These are phyloP conservation scores for Zasmidium angulare DNA, from an alignment of 2,329 filamentous ascomycete genomes.

Conservation along the genomic window DNA sequence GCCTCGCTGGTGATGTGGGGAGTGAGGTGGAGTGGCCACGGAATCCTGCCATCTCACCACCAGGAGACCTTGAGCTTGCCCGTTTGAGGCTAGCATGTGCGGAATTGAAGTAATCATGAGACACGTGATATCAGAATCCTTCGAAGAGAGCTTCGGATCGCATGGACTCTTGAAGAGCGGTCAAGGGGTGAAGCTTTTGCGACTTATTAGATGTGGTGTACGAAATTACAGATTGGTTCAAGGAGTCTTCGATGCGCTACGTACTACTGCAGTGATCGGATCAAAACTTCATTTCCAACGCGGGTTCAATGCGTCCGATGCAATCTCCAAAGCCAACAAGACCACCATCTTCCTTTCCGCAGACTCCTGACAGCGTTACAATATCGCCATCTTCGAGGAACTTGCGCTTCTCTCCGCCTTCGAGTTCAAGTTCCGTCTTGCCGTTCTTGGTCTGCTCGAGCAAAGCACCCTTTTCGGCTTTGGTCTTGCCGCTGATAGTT, in stretches of 20 bases:
- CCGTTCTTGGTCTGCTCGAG: conserved; percentile 72
- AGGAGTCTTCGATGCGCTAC: neutral
- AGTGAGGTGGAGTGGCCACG: neutral
- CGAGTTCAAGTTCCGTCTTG: conserved; percentile 62
- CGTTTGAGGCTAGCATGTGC: neutral
- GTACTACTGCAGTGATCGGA: neutral
- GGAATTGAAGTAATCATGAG: neutral
- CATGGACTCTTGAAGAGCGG: neutral
- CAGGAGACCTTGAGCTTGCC: neutral
- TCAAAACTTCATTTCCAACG: conserved; percentile 18
- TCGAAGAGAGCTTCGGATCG: neutral
- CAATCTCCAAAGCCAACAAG: conserved; percentile 77
- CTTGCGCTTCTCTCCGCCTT: conserved; percentile 64
- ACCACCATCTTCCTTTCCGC: conserved; percentile 61
- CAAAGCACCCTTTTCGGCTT: conserved; percentile 64
- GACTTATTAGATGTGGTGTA: neutral
- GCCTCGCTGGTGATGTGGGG: too few species aligned
- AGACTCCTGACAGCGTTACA: conserved; percentile 64
- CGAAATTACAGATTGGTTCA: neutral
- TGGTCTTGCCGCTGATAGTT: conserved; percentile 68
- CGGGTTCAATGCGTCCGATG: conserved; percentile 60
- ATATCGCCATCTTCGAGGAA: conserved; percentile 76
- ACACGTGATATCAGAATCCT: neutral
- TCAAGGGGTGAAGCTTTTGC: neutral
- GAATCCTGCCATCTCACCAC: neutral